Evolutionary conservation across 495 filamentous ascomycete species (phyloP), one percentile per base, ranked within the genome.

Genomic region (Halenospora varia): DNA sequence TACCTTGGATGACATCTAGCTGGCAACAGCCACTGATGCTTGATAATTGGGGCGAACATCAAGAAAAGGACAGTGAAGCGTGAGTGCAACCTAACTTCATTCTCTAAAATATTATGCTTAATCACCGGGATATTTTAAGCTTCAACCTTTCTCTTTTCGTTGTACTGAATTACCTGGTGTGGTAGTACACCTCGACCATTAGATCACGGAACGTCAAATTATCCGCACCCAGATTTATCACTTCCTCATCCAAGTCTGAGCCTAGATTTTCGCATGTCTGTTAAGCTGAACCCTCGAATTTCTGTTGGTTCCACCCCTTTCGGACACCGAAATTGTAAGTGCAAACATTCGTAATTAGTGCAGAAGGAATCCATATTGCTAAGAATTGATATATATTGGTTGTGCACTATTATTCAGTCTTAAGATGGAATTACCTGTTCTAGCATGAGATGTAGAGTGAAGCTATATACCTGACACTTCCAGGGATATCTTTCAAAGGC

Each of bases 231-330:
- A 18, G 26, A 39, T 13, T 24, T 65, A 11, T 62, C 63, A 2
- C 59, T 65, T 18, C 57, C 62, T 25, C 62, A 61, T 57, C 81
- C 80, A 0, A 73, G 70, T 25, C 76, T 84, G 9, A 77, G 79
- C 57, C 68, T 82, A 25, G 81, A 84, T 59, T 84, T 84, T 68
- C 79, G 80, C 54, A 81, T 84, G 77, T 80, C 79, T 66, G 75
- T 83, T 35, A 80, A 78, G 52, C 68, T 83, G 70, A 80, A 83
- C 61, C 78, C 79, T 1, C 76, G 76, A 63, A 77, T 84, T 15
- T 67, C 71, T 2, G 75, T 83, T 23, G 80, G 81, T 1, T 70
- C 68, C 11, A 75, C 78, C 19, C 71, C 82, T 41, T 81, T 77
- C 74, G 81, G 81, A n/a, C 73, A 78, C 46, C 66, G 79, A 22